These are phyloP conservation scores for Penicillium sp. DNA, from an alignment of 2,329 filamentous ascomycete genomes.

Conservation along the genomic window DNA sequence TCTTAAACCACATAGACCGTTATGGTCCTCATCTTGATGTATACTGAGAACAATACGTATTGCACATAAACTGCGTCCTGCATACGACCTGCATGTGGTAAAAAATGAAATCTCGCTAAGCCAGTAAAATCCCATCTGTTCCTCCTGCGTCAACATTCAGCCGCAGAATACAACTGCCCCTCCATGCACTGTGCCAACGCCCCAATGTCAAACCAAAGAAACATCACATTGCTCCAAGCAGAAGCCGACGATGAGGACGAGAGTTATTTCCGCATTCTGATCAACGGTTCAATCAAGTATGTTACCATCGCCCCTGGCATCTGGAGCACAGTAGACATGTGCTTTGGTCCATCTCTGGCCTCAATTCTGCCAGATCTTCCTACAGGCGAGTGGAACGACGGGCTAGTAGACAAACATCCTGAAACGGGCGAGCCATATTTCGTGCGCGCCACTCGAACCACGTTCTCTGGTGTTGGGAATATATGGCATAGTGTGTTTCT, in stretches of 20 bases:
- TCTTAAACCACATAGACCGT: too few species aligned
- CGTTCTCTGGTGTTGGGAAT: slow-evolving; percentile 22
- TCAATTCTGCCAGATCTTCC: slow-evolving; percentile 24
- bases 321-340: slow-evolving; percentile 30
- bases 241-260: slow-evolving; percentile 28
- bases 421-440: slow-evolving; percentile 23
- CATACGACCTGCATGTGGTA: neutral
- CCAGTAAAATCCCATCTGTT: neutral
- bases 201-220: slow-evolving; percentile 8
- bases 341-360: slow-evolving; percentile 29
- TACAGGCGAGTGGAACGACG: slow-evolving; percentile 34
- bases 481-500: slow-evolving; percentile 24
- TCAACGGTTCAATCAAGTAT: slow-evolving; percentile 19
- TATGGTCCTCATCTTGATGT: too few species aligned
- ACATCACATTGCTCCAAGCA: slow-evolving; percentile 28
- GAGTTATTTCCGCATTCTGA: slow-evolving; percentile 30
- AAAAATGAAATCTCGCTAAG: neutral
- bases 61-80: neutral
- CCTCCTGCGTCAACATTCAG: neutral
- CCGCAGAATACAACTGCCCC: neutral
- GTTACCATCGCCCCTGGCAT: slow-evolving; percentile 28
- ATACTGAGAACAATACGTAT: too few species aligned
- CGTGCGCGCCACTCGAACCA: slow-evolving; percentile 11
- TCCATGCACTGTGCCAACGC: neutral
- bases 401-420: slow-evolving; percentile 17